These are phyloP conservation scores for Mallotus repandus DNA, from an alignment of 441 rosid species.

Conservation along the genomic window DNA sequence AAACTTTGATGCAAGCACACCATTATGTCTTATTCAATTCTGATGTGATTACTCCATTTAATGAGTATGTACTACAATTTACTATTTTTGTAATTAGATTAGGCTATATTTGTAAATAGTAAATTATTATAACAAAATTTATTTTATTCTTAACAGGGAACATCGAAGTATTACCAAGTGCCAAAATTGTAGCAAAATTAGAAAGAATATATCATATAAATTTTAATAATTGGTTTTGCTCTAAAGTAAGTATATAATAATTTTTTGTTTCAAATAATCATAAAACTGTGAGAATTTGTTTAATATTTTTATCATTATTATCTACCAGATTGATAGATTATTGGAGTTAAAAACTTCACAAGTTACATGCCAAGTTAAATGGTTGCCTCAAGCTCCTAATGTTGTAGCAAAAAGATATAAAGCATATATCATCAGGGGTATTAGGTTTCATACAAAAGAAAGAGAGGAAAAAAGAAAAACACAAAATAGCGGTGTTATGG, in stretches of 20 bases:
- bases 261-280: too few species aligned
- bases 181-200: neutral
- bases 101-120: neutral
- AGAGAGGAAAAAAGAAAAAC: neutral
- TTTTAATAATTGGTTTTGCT: too few species aligned
- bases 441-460: neutral
- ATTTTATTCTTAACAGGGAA: neutral
- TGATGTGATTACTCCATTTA: neutral
- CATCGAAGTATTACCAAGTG: neutral
- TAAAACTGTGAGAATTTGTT: too few species aligned
- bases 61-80: neutral
- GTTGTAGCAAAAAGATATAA: neutral
- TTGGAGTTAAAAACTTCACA: neutral
- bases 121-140: neutral
- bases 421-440: neutral
- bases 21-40: neutral
- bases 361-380: neutral
- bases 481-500: neutral
- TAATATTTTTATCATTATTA: too few species aligned
- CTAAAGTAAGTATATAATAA: too few species aligned
- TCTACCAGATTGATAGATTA: neutral
- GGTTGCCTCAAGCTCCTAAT: neutral
- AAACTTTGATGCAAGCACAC: neutral
- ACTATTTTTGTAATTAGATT: neutral
- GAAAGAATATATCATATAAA: too few species aligned